These are phyloP conservation scores for Phytophthora tentaculata DNA, from an alignment of 352 stramenopile genomes.

Conservation along the genomic window DNA sequence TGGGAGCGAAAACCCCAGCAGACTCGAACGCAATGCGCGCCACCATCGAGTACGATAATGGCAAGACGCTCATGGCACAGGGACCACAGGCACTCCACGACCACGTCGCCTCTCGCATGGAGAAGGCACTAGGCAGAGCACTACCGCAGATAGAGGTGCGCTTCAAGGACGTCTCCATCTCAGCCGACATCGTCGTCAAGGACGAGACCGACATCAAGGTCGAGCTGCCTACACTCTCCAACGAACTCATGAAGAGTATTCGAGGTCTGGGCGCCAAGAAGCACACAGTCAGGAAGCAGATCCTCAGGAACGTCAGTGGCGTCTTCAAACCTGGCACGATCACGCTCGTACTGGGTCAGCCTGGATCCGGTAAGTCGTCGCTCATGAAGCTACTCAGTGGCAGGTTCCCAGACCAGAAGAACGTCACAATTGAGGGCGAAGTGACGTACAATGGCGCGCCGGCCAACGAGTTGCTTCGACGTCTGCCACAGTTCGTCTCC, in stretches of 20 bases:
- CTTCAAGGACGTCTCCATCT: too few relatives aligned
- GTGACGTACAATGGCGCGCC: constrained; percentile 52
- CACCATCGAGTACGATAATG: too few relatives aligned
- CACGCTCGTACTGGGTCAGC: too few relatives aligned
- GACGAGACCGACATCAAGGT: constrained; percentile 21
- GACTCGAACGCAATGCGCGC: too few relatives aligned
- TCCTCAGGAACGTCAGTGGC: constrained; percentile 8
- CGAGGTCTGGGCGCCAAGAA: constrained; percentile 34
- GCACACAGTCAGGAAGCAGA: constrained; percentile 39
- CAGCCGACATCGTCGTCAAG: constrained; percentile 33
- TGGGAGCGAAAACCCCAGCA: too few relatives aligned
- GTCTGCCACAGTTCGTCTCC: constrained; percentile 45
- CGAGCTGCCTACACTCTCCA: constrained; percentile 32
- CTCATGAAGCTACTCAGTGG: constrained; percentile 59
- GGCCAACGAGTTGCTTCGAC: constrained; percentile 3
- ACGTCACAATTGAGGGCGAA: constrained; percentile 38
- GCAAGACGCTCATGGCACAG: too few relatives aligned
- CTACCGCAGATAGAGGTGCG: too few relatives aligned
- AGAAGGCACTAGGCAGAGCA: too few relatives aligned
- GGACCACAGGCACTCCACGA: too few relatives aligned
- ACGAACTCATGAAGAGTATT: constrained; percentile 30
- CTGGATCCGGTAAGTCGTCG: too few relatives aligned
- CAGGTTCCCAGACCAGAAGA: constrained; percentile 42
- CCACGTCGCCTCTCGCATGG: too few relatives aligned
- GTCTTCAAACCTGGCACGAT: too few relatives aligned